Conservation (phyloP, 495 filamentous ascomycete genomes). For the Aspergillus bertholletiae region DNA sequence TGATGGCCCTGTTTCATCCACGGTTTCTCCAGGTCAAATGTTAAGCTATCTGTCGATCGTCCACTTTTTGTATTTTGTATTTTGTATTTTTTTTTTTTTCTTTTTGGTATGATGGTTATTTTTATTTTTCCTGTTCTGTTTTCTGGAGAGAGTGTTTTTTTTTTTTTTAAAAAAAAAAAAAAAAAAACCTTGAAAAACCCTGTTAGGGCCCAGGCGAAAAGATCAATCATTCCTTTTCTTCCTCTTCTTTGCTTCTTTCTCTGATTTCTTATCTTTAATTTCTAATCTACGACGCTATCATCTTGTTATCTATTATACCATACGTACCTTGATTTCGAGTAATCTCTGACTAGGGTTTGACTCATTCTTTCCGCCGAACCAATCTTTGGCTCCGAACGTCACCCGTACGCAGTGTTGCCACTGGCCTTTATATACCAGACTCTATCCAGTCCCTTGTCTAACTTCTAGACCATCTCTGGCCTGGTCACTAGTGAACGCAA, state of each 20-base stretch:
- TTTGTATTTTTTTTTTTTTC: slow-evolving; percentile 2
- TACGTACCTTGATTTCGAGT: no score
- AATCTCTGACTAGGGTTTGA: neutral
- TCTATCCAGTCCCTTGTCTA: neutral
- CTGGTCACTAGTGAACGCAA: no score
- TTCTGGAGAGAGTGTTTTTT: slow-evolving; percentile 7
- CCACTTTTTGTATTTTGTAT: neutral
- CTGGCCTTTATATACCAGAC: neutral
- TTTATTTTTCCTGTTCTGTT: slow-evolving; percentile 6
- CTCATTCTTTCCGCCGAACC: neutral
- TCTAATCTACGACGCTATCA: slow-evolving; percentile 4
- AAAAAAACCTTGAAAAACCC: neutral
- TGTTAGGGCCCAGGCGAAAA: neutral
- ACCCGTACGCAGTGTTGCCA: neutral
- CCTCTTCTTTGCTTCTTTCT: neutral
- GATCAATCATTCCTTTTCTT: slow-evolving; percentile 2
- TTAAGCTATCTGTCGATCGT: slow-evolving; percentile 20
- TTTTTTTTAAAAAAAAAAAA: slow-evolving; percentile 3
- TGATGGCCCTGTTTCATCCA: slow-evolving; percentile 2
- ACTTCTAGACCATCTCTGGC: neutral
- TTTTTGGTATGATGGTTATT: no score
- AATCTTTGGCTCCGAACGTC: neutral
- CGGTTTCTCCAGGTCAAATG: slow-evolving; percentile 13
- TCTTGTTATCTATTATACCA: neutral
- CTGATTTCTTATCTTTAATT: neutral